Conservation (phyloP, 768 basidiomycete genomes). For the Phaeotremella skinneri region DNA sequence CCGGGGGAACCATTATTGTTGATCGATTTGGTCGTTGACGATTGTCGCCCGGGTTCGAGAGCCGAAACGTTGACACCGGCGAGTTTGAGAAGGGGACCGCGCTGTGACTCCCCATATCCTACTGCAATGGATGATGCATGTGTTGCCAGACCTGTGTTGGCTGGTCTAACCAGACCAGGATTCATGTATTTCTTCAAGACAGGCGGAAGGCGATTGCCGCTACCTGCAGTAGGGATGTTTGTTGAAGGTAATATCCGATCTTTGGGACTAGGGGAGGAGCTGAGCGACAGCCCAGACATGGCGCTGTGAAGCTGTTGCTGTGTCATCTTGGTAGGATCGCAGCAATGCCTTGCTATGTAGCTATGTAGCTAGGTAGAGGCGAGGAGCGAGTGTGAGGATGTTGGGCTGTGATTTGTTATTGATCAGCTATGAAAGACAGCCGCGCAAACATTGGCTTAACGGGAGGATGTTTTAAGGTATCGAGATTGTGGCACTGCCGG, state of each 20-base stretch:
- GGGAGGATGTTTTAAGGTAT: background rate
- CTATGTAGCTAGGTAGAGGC: background rate
- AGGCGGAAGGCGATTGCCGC: conserved; percentile 34
- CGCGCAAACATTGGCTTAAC: background rate
- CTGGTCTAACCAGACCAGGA: conserved; percentile 38
- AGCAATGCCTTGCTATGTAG: background rate
- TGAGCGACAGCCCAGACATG: conserved; percentile 30
- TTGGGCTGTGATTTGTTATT: conserved; percentile 1
- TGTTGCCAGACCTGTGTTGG: conserved; percentile 36
- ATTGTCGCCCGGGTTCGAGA: background rate
- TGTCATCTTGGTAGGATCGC: conserved; percentile 15
- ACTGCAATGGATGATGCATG: conserved; percentile 6
- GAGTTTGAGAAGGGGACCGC: conserved; percentile 46
- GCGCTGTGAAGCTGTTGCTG: conserved; percentile 19
- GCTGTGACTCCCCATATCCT: conserved; percentile 20
- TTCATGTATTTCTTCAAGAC: conserved; percentile 49
- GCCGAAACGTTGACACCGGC: conserved; percentile 45
- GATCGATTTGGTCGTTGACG: conserved; percentile 8
- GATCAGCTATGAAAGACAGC: conserved; percentile 1
- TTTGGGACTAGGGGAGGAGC: conserved; percentile 17
- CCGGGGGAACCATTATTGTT: conserved; percentile 11
- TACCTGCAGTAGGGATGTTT: conserved; percentile 1
- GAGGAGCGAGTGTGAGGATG: background rate
- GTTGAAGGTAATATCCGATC: conserved; percentile 1
- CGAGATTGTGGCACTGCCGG: background rate